phyloP scores from a whole-genome alignment of 2,329 filamentous ascomycete species.

The Colletotrichum karsti region DNA sequence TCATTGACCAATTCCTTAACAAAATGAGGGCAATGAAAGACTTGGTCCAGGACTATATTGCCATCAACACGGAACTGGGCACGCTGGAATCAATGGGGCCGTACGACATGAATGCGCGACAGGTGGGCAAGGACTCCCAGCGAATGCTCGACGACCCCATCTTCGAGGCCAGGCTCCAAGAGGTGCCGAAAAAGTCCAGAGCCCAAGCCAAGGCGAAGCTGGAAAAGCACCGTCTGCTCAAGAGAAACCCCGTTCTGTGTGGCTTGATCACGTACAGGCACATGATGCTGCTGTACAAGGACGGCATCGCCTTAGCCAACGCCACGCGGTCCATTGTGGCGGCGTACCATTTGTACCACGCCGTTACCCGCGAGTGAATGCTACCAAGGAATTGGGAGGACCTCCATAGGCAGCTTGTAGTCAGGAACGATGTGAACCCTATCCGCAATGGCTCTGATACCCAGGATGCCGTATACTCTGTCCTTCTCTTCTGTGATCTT shows the following conservation, averaged over 20 bases:
- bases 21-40: not conserved
- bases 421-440: not conserved
- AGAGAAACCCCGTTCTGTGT: not conserved
- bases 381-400: no score
- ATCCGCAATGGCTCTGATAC: not conserved
- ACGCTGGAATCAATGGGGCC: not conserved
- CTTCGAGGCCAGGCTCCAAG: not conserved
- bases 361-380: no score
- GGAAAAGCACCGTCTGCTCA: not conserved
- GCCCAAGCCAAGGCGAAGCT: not conserved
- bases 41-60: not conserved
- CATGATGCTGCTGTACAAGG: not conserved
- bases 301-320: not conserved
- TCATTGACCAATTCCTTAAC: slow-evolving; percentile 24
- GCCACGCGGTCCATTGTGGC: not conserved
- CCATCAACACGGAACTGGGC: not conserved
- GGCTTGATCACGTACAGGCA: not conserved
- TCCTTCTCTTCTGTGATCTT: not conserved
- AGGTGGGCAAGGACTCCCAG: not conserved
- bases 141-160: not conserved
- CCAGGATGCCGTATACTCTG: not conserved
- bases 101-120: not conserved
- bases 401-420: not conserved
- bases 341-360: no score
- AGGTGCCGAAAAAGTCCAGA: not conserved